A percentile compares a stretch with the other conserved stretches of the same genome.
phyloP scores from a whole-genome alignment of 768 basidiomycete genomes.

The Cystofilobasidium capitatum region DNA sequence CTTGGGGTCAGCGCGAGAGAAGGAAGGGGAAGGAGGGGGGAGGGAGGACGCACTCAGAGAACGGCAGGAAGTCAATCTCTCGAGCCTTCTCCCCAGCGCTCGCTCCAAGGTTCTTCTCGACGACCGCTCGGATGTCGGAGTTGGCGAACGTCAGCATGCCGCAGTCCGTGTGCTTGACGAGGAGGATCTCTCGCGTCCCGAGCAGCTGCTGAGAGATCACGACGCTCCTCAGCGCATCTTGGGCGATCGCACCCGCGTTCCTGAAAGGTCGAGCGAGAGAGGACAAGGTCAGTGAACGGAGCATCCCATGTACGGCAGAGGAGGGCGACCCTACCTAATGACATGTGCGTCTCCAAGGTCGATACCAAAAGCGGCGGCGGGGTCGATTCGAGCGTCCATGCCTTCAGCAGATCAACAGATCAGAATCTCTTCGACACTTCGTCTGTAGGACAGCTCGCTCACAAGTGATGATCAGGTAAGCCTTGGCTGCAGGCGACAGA shows the following conservation, averaged over 20 bases:
- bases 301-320: too few relatives aligned
- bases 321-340: too few relatives aligned
- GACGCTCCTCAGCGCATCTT: constrained; percentile 57
- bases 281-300: too few relatives aligned
- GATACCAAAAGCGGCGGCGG: constrained; percentile 44
- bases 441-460: too few relatives aligned
- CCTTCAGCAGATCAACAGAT: constrained; percentile 39
- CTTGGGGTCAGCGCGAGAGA: too few relatives aligned
- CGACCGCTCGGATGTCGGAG: constrained; percentile 44
- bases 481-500: too few relatives aligned
- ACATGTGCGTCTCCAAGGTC: constrained; percentile 61
- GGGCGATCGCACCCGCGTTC: constrained; percentile 63
- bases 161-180: constrained; percentile 64
- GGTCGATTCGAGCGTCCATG: constrained; percentile 64
- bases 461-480: too few relatives aligned
- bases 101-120: constrained; percentile 43
- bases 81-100: too few relatives aligned
- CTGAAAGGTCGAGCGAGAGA: too few relatives aligned
- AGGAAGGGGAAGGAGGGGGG: too few relatives aligned
- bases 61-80: too few relatives aligned
- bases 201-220: constrained; percentile 64
- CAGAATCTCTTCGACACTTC: constrained; percentile 43
- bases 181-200: constrained; percentile 57
- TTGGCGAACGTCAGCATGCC: constrained; percentile 59
- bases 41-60: too few relatives aligned